Conservation (phyloP, 192 early-diverging fungal species). For the Coemansia sp. region DNA sequence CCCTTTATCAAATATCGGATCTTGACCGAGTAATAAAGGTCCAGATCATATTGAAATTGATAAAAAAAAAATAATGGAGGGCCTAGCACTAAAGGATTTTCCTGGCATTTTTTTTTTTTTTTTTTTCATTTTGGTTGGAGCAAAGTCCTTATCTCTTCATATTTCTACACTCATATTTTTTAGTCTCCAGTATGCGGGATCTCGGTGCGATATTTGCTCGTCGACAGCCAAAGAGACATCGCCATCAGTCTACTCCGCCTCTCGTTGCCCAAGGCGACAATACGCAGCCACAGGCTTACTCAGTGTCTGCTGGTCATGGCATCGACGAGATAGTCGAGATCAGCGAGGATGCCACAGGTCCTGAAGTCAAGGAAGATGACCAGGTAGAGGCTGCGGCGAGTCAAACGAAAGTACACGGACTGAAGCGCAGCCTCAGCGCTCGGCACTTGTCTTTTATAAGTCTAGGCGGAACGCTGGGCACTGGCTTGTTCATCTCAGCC, state of each 20-base stretch:
- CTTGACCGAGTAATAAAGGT: not conserved
- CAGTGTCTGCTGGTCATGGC: not conserved
- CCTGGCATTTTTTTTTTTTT: not conserved
- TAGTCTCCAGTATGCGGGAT: not conserved
- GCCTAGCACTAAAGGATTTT: not conserved
- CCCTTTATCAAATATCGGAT: not conserved
- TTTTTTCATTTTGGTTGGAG: not conserved
- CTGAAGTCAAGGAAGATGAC: not conserved
- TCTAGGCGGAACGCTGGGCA: constrained; percentile 79
- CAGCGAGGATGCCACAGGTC: not conserved
- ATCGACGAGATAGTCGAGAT: constrained; percentile 5
- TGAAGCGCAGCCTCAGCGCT: constrained; percentile 68
- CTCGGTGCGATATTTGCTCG: not conserved
- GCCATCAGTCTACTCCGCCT: not conserved
- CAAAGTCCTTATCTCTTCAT: not conserved
- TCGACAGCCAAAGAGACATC: not conserved
- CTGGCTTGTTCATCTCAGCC: constrained; percentile 83
- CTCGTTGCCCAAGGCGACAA: not conserved
- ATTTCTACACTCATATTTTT: not conserved
- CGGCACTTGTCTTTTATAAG: constrained; percentile 74
- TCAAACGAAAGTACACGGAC: constrained; percentile 7
- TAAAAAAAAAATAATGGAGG: not conserved
- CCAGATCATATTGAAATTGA: not conserved
- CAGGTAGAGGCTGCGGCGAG: not conserved
- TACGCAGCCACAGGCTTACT: not conserved